Percentiles rank a stretch among this genome's conserved stretches.
Conservation (phyloP, 2,329 filamentous ascomycete genomes). For the Huntiella savannae region DNA sequence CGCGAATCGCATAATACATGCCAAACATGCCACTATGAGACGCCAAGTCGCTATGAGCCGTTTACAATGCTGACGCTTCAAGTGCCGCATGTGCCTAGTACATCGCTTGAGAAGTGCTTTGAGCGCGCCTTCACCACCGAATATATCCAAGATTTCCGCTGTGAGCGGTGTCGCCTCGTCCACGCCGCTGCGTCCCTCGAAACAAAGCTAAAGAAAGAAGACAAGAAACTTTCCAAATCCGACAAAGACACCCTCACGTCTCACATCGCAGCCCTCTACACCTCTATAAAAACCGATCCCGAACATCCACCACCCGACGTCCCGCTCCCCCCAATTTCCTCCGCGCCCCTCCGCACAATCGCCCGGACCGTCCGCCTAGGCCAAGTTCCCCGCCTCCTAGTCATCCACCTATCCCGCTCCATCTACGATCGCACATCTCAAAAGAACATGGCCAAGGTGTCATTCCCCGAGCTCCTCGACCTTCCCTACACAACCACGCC, state of each 20-base stretch:
- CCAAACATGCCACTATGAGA: constrained; percentile 72
- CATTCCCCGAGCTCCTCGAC: constrained; percentile 72
- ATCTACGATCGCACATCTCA: constrained; percentile 74
- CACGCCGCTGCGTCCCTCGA: constrained; percentile 46
- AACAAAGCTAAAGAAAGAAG: constrained; percentile 8
- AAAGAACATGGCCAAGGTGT: constrained; percentile 88
- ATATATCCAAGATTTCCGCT: constrained; percentile 91
- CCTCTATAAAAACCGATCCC: constrained; percentile 60
- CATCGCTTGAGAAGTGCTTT: constrained; percentile 71
- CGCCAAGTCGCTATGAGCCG: constrained; percentile 60
- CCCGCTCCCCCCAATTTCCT: constrained; percentile 55
- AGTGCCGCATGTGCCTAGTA: constrained; percentile 67
- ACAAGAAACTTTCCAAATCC: too few relatives aligned
- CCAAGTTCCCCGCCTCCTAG: constrained; percentile 71
- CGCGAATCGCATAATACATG: constrained; percentile 94
- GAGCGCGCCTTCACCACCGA: constrained; percentile 90
- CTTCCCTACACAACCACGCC: constrained; percentile 32
- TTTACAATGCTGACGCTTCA: constrained; percentile 88
- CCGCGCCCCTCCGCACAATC: constrained; percentile 67
- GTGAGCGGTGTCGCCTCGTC: constrained; percentile 75
- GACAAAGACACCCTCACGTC: too few relatives aligned
- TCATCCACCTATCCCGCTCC: constrained; percentile 80
- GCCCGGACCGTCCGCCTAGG: constrained; percentile 76
- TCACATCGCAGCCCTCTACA: constrained; percentile 34
- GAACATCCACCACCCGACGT: constrained; percentile 34